These are phyloP conservation scores for Irpex sp. DNA, from an alignment of 1,284 basidiomycete species.

Conservation along the genomic window DNA sequence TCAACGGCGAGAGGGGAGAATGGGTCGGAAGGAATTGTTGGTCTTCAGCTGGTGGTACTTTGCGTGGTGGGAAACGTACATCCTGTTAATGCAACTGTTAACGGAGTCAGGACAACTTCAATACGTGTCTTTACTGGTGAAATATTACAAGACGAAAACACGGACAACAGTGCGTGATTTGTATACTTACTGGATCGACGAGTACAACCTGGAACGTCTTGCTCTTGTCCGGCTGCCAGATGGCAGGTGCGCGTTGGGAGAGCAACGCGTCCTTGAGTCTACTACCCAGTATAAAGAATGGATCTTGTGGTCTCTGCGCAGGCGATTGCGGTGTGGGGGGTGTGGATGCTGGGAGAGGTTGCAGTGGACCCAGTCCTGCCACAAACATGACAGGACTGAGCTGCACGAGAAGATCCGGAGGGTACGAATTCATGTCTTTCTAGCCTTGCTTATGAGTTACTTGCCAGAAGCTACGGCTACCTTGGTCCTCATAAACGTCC, in stretches of 20 bases:
- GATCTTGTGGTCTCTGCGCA: conserved; percentile 42
- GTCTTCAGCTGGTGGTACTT: conserved; percentile 58
- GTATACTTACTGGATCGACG: conserved; percentile 65
- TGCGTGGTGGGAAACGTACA: conserved; percentile 84
- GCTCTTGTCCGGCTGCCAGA: conserved; percentile 63
- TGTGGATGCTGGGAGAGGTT: conserved; percentile 17
- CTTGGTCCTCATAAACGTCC: not conserved
- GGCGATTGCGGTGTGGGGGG: conserved; percentile 17
- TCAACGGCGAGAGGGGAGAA: conserved; percentile 89
- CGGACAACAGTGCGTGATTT: too few species aligned
- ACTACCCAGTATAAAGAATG: conserved; percentile 48
- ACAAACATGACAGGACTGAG: conserved; percentile 91
- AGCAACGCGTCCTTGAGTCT: conserved; percentile 65
- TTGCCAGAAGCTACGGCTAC: too few species aligned
- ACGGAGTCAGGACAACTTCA: conserved; percentile 3
- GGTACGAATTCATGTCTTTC: conserved; percentile 81
- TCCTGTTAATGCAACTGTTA: conserved; percentile 32
- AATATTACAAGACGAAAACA: not conserved
- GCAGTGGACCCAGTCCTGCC: conserved; percentile 64
- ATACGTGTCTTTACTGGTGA: not conserved
- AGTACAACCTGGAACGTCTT: conserved; percentile 78
- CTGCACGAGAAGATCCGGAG: conserved; percentile 78
- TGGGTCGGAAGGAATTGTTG: conserved; percentile 54
- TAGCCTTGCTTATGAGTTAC: not conserved
- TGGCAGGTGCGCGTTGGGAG: conserved; percentile 53